Conservation (phyloP, 257 asterid genomes). For the Solanum ossicruentum region DNA sequence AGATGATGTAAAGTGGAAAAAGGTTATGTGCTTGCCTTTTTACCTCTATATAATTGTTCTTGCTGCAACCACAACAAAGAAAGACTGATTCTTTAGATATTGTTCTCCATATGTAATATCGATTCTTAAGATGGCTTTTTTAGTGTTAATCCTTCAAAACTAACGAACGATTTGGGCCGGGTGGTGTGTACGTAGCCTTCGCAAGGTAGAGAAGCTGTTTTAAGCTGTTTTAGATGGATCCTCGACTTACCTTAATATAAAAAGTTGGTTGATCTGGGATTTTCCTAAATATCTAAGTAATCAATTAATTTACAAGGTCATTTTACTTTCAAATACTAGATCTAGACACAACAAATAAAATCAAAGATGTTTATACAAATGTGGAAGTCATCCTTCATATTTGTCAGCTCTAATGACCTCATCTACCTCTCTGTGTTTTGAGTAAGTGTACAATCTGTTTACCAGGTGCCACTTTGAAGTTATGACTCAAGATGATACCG, state of each 20-base stretch:
- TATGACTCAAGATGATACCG: not conserved
- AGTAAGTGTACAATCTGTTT: no score
- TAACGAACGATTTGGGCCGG: no score
- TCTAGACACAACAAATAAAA: not conserved
- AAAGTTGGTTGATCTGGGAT: not conserved
- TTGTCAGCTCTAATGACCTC: no score
- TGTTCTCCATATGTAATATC: constrained; percentile 2
- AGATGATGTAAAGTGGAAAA: constrained; percentile 15
- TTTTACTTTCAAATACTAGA: not conserved
- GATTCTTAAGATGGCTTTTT: not conserved
- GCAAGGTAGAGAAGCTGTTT: no score
- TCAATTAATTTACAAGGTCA: not conserved
- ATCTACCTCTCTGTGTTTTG: no score
- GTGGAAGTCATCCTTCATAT: no score
- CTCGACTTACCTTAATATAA: not conserved
- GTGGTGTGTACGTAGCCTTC: no score
- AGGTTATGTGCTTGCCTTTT: constrained; percentile 17
- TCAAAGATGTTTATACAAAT: no score
- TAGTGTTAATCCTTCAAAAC: not conserved
- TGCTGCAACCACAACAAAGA: constrained; percentile 19
- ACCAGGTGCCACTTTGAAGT: not conserved
- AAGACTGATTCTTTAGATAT: constrained; percentile 30
- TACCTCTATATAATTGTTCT: constrained; percentile 30
- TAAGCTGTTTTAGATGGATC: no score
- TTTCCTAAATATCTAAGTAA: not conserved